These are phyloP conservation scores for Beauveria pseudobassiana DNA, from an alignment of 2,329 filamentous ascomycete genomes.

Conservation along the genomic window DNA sequence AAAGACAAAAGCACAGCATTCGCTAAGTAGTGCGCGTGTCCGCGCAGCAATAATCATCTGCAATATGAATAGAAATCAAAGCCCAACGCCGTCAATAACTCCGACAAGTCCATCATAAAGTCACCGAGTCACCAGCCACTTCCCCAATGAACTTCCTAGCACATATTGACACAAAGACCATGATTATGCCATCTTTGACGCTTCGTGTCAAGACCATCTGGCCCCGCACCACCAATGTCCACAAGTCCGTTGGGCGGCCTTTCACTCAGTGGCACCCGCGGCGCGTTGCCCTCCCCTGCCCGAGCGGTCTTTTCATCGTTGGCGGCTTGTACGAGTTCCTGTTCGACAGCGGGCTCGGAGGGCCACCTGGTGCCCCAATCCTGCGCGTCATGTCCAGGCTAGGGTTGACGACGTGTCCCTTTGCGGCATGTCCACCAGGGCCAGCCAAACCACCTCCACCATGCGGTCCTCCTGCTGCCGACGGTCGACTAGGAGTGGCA, in stretches of 20 bases:
- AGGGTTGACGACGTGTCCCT: constrained; percentile 43
- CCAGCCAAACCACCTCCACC: background rate
- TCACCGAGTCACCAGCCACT: background rate
- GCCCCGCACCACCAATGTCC: constrained; percentile 17
- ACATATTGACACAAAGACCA: background rate
- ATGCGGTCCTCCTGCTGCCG: constrained; percentile 11
- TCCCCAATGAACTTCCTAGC: background rate
- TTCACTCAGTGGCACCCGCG: constrained; percentile 42
- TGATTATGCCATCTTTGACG: constrained; percentile 36
- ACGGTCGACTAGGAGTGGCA: constrained; percentile 3
- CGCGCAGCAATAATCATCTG: background rate
- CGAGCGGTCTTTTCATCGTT: constrained; percentile 47
- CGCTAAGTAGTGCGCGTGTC: background rate
- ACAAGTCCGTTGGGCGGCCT: constrained; percentile 36
- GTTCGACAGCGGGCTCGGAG: constrained; percentile 51
- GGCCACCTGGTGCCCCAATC: constrained; percentile 50
- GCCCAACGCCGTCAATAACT: constrained; percentile 5
- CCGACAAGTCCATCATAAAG: background rate
- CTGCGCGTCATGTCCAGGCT: constrained; percentile 46
- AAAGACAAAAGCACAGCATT: background rate
- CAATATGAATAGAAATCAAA: background rate
- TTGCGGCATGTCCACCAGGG: constrained; percentile 18
- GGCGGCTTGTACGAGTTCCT: constrained; percentile 51
- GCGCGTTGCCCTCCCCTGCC: constrained; percentile 17
- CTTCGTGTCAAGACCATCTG: constrained; percentile 38